phyloP scores from a whole-genome alignment of 495 filamentous ascomycete species.

The Cenococcum geophilum region DNA sequence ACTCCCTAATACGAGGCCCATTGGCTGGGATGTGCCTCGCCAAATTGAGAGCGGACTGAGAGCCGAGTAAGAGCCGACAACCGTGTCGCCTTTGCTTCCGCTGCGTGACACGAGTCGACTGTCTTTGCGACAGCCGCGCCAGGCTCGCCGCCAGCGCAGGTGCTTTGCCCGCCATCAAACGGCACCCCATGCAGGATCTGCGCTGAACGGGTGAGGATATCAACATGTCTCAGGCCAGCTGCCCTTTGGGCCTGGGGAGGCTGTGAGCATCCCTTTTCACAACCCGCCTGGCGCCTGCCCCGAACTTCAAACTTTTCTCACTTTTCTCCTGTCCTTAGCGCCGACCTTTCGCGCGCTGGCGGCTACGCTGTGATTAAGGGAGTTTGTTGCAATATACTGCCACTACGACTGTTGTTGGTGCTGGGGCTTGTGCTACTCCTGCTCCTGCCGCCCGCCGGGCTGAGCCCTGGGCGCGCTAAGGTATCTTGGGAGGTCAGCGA shows the following conservation, averaged over 20 bases:
- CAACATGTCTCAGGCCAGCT: too few species aligned
- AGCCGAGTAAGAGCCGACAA: not conserved
- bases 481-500: not conserved
- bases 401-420: not conserved
- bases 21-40: not conserved
- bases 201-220: too few species aligned
- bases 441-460: not conserved
- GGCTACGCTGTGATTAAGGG: constrained; percentile 2
- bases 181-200: not conserved
- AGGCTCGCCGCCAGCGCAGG: constrained; percentile 1
- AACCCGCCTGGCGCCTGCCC: not conserved
- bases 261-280: not conserved
- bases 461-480: not conserved
- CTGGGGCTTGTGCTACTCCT: not conserved
- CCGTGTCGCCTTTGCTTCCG: not conserved
- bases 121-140: constrained; percentile 8
- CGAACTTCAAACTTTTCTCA: not conserved
- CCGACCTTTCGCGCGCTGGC: constrained; percentile 6
- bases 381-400: too few species aligned
- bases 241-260: too few species aligned
- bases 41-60: not conserved
- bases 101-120: not conserved
- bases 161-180: not conserved
- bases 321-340: not conserved
- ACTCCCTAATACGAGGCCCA: not conserved